phyloP scores from a whole-genome alignment of 345 rosid genomes.

The Carallia brachiata region DNA sequence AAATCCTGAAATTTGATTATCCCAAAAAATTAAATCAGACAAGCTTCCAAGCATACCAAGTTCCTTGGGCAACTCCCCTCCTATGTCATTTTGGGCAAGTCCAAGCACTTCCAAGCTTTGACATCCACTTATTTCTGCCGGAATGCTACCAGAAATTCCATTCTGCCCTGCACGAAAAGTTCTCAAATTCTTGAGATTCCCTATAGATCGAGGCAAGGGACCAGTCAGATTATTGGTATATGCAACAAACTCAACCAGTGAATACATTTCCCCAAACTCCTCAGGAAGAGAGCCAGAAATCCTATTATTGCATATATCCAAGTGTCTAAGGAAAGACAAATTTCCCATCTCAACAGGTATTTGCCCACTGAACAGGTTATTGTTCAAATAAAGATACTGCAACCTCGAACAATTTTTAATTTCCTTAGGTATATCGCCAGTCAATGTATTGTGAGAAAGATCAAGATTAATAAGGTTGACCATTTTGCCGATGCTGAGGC shows the following conservation, averaged over 20 bases:
- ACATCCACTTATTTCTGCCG: constrained; percentile 65
- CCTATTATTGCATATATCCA: constrained; percentile 34
- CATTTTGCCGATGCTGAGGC: constrained; percentile 49
- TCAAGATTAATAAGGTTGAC: constrained; percentile 29
- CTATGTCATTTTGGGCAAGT: constrained; percentile 69
- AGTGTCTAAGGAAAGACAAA: constrained; percentile 28
- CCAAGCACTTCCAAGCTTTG: constrained; percentile 67
- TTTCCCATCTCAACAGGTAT: constrained; percentile 48
- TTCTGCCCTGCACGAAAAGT: constrained; percentile 71
- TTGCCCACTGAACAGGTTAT: constrained; percentile 68
- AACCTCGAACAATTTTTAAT: constrained; percentile 41
- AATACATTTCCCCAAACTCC: constrained; percentile 46
- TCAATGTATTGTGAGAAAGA: constrained; percentile 53
- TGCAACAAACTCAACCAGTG: constrained; percentile 63
- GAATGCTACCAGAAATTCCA: constrained; percentile 63
- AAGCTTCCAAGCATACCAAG: constrained; percentile 53
- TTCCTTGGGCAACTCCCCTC: constrained; percentile 65
- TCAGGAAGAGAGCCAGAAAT: constrained; percentile 54
- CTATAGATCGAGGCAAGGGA: constrained; percentile 49
- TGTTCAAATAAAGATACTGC: constrained; percentile 44
- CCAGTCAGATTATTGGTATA: constrained; percentile 76
- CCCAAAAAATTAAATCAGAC: constrained; percentile 64
- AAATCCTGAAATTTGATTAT: constrained; percentile 60
- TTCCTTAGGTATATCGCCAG: constrained; percentile 48
- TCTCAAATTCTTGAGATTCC: constrained; percentile 47